Conservation (phyloP, 129 eudicot genomes). For the Flaveria trinervia region DNA sequence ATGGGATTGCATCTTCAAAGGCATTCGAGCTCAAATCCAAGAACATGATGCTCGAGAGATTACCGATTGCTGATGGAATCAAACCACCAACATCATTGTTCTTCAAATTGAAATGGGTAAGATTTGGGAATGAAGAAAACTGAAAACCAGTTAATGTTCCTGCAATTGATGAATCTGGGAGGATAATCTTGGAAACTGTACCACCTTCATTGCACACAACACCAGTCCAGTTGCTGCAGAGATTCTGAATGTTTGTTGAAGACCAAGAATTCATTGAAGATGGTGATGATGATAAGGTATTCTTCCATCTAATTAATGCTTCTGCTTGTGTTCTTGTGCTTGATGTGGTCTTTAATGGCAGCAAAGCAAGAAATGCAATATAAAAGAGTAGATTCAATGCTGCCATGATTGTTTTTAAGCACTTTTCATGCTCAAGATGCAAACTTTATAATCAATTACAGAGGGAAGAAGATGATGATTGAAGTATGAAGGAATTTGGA, state of each 20-base stretch:
- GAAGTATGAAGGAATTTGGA: slow-evolving; percentile 14
- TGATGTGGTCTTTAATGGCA: slow-evolving; percentile 40
- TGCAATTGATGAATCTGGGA: slow-evolving; percentile 38
- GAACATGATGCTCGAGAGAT: slow-evolving; percentile 48
- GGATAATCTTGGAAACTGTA: slow-evolving; percentile 42
- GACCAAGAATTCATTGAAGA: slow-evolving; percentile 73
- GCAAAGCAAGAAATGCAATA: slow-evolving; percentile 38
- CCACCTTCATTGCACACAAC: slow-evolving; percentile 50
- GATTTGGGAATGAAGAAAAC: slow-evolving; percentile 61
- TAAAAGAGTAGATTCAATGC: slow-evolving; percentile 26
- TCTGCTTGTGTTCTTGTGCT: slow-evolving; percentile 64
- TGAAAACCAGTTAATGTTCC: slow-evolving; percentile 52
- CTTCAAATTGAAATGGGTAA: slow-evolving; percentile 49
- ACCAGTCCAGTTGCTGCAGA: slow-evolving; percentile 85
- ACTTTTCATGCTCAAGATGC: slow-evolving; percentile 14
- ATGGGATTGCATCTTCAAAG: slow-evolving; percentile 47
- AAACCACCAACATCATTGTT: slow-evolving; percentile 45
- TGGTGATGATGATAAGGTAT: slow-evolving; percentile 40
- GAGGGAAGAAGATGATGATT: slow-evolving; percentile 20
- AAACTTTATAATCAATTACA: slow-evolving; percentile 14
- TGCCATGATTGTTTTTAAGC: slow-evolving; percentile 40
- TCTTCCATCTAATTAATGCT: slow-evolving; percentile 71
- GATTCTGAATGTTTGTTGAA: slow-evolving; percentile 42
- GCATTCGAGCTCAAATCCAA: slow-evolving; percentile 64
- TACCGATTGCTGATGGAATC: slow-evolving; percentile 62